Conservation (phyloP, 2,329 filamentous ascomycete species). For the Alternaria triticimaculans region DNA sequence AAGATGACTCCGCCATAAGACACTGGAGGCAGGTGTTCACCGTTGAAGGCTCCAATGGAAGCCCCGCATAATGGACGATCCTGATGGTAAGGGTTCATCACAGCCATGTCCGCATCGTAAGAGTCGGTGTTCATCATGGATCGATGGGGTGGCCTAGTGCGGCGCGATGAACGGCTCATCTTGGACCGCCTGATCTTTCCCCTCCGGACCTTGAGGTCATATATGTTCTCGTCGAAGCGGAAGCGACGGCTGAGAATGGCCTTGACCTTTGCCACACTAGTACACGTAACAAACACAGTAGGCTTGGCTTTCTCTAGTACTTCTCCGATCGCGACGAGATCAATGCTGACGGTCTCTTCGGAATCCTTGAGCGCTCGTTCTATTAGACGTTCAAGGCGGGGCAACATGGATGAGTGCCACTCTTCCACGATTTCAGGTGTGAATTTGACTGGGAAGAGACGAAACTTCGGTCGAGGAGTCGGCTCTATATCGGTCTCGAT, state of each 20-base stretch:
- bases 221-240: constrained; percentile 69
- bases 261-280: constrained; percentile 74
- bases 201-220: constrained; percentile 73
- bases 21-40: constrained; percentile 86
- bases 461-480: constrained; percentile 41
- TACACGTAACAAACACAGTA: constrained; percentile 79
- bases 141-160: constrained; percentile 43
- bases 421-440: constrained; percentile 69
- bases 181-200: constrained; percentile 72
- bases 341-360: constrained; percentile 78
- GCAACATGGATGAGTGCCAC: constrained; percentile 75
- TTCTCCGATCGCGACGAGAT: constrained; percentile 76
- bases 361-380: constrained; percentile 75
- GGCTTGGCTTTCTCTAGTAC: constrained; percentile 70
- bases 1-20: constrained; percentile 88
- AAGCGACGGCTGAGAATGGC: constrained; percentile 74
- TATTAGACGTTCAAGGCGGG: constrained; percentile 74
- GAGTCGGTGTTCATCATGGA: constrained; percentile 49
- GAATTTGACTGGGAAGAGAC: constrained; percentile 58
- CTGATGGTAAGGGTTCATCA: constrained; percentile 78
- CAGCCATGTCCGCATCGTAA: constrained; percentile 48
- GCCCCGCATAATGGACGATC: constrained; percentile 81
- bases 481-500: constrained; percentile 43
- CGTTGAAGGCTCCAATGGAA: constrained; percentile 89
- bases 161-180: constrained; percentile 47